Conservation (phyloP, 2,329 filamentous ascomycete genomes). For the Trichothecium sympodiale region DNA sequence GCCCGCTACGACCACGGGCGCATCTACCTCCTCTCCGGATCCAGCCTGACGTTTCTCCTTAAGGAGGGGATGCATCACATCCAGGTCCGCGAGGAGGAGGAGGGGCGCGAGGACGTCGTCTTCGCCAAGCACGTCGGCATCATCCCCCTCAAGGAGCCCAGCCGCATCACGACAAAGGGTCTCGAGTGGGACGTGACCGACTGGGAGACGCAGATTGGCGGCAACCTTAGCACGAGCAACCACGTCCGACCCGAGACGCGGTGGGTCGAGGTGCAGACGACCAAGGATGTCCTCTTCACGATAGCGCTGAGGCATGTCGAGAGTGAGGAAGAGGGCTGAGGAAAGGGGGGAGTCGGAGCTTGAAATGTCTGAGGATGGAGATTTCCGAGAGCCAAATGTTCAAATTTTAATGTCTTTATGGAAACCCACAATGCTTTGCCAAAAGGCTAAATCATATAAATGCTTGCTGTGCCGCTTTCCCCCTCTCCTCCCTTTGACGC, state of each 20-base stretch:
- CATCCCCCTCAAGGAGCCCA: constrained; percentile 69
- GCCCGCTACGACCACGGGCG: constrained; percentile 38
- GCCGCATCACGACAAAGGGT: constrained; percentile 67
- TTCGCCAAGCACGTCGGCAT: constrained; percentile 80
- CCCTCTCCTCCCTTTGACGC: background rate
- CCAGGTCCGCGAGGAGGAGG: constrained; percentile 39
- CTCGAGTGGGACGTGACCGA: constrained; percentile 83
- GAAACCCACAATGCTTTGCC: background rate
- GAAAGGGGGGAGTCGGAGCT: background rate
- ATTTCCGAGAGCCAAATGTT: background rate
- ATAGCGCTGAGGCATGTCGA: constrained; percentile 44
- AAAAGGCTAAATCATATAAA: background rate
- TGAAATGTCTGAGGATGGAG: background rate
- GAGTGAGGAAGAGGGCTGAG: constrained; percentile 17
- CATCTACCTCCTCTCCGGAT: constrained; percentile 71
- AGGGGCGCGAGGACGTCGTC: constrained; percentile 31
- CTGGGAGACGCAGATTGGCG: constrained; percentile 70
- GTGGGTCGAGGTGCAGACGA: constrained; percentile 52
- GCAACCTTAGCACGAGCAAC: constrained; percentile 69
- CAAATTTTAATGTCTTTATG: too few species aligned
- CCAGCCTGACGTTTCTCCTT: constrained; percentile 76
- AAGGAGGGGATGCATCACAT: constrained; percentile 57
- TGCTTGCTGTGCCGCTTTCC: background rate
- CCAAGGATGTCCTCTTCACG: constrained; percentile 61
- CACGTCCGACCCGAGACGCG: constrained; percentile 50